phyloP scores from a whole-genome alignment of 768 basidiomycete species.

The Lactifluus subvellereus region DNA sequence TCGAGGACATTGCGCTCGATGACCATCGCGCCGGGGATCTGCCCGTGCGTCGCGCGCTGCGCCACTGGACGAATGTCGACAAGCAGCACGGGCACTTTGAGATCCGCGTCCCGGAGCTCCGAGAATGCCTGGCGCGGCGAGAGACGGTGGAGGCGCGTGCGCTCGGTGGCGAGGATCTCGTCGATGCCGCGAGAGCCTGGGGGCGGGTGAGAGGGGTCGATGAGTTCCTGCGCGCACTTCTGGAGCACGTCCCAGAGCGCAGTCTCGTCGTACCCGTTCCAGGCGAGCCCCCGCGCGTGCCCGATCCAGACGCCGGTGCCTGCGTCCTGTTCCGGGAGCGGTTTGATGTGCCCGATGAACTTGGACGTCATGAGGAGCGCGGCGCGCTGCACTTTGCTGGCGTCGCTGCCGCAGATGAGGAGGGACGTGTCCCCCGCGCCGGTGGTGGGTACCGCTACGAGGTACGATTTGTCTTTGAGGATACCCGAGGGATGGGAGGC shows the following conservation, averaged over 20 bases:
- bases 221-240: slow-evolving; percentile 52
- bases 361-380: slow-evolving; percentile 59
- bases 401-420: slow-evolving; percentile 52
- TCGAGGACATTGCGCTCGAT: slow-evolving; percentile 75
- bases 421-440: slow-evolving; percentile 35
- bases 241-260: slow-evolving; percentile 68
- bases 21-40: slow-evolving; percentile 60
- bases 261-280: slow-evolving; percentile 52
- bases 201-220: slow-evolving; percentile 58
- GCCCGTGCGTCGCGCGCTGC: slow-evolving; percentile 53
- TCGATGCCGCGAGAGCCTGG: slow-evolving; percentile 57
- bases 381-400: slow-evolving; percentile 58
- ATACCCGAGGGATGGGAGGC: slow-evolving; percentile 42
- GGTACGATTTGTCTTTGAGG: slow-evolving; percentile 35
- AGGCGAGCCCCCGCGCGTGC: slow-evolving; percentile 48
- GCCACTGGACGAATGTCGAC: slow-evolving; percentile 71
- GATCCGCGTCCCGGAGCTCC: slow-evolving; percentile 43
- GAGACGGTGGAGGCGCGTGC: slow-evolving; percentile 60
- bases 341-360: slow-evolving; percentile 55
- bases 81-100: slow-evolving; percentile 59
- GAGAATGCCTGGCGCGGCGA: slow-evolving; percentile 53
- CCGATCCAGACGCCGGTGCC: slow-evolving; percentile 38
- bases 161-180: slow-evolving; percentile 50
- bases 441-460: slow-evolving; percentile 52
- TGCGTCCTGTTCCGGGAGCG: slow-evolving; percentile 18